Evolutionary conservation across 202 grass and related monocot genomes (phyloP).

Genomic region (Zoysia matrella): DNA sequence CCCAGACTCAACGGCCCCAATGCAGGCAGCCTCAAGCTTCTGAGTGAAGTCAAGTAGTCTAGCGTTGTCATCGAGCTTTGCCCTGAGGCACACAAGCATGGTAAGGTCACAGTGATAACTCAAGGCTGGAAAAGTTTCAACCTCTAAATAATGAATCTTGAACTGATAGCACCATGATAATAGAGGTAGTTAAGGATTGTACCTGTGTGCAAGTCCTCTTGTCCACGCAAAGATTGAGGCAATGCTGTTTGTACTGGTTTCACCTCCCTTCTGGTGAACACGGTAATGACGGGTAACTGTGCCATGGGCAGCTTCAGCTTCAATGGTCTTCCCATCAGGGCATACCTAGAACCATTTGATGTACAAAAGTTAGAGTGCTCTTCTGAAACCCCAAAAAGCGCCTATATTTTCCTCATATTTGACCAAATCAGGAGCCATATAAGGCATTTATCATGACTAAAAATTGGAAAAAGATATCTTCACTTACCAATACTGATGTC

Average conservation of each 20-base stretch:
- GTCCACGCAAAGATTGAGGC: slow-evolving; percentile 62
- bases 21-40: slow-evolving; percentile 66
- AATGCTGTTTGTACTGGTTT: slow-evolving; percentile 68
- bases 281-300: slow-evolving; percentile 63
- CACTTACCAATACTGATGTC: slow-evolving; percentile 37
- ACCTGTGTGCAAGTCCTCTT: slow-evolving; percentile 64
- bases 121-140: neutral
- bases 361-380: neutral
- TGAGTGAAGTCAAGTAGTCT: slow-evolving; percentile 61
- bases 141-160: neutral
- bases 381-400: neutral
- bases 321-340: slow-evolving; percentile 65
- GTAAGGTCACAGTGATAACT: neutral
- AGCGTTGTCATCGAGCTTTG: slow-evolving; percentile 64
- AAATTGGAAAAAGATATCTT: neutral
- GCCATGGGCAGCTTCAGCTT: slow-evolving; percentile 70
- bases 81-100: slow-evolving; percentile 35
- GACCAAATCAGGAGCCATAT: neutral
- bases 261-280: slow-evolving; percentile 62
- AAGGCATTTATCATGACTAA: neutral
- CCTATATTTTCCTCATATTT: neutral
- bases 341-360: slow-evolving; percentile 44
- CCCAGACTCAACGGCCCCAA: slow-evolving; percentile 61
- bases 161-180: neutral
- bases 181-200: neutral